Evolutionary conservation across 192 early-diverging fungal genomes (phyloP).

Genomic region (Chytriomyces sp.): DNA sequence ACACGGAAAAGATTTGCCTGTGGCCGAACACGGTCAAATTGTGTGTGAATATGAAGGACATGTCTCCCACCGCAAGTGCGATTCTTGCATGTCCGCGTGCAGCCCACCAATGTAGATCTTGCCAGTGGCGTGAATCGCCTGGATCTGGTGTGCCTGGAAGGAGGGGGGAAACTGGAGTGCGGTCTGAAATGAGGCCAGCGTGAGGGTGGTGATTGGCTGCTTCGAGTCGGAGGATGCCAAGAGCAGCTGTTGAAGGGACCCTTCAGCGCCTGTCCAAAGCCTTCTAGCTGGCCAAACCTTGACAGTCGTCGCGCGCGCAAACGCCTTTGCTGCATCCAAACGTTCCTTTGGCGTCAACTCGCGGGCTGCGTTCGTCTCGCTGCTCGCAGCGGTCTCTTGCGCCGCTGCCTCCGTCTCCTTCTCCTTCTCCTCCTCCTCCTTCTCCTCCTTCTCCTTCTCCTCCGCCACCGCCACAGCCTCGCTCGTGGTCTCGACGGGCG

Average conservation of each 20-base stretch:
- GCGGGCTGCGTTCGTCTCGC: neutral
- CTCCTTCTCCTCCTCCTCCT: neutral
- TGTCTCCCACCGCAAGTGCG: neutral
- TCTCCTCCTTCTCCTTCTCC: neutral
- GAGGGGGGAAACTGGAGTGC: conserved; percentile 24
- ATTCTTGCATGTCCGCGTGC: conserved; percentile 19
- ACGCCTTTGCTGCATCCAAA: conserved; percentile 42
- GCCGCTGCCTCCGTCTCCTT: neutral
- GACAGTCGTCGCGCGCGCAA: conserved; percentile 36
- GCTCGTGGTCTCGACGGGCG: neutral
- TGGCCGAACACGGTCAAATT: neutral
- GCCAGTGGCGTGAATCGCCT: neutral
- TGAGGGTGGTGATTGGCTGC: conserved; percentile 1
- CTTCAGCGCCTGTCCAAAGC: neutral
- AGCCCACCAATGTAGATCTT: conserved; percentile 20
- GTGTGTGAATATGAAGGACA: neutral
- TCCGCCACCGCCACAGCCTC: neutral
- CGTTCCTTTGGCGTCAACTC: conserved; percentile 4
- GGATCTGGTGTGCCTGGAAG: neutral
- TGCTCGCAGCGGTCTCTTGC: neutral
- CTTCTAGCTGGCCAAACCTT: conserved; percentile 23
- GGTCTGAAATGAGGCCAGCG: conserved; percentile 18
- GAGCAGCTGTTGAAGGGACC: conserved; percentile 19
- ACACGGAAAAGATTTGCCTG: conserved; percentile 69
- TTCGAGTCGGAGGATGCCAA: neutral